phyloP scores from a whole-genome alignment of 2,329 filamentous ascomycete genomes.

The Hypocrella siamensis region DNA sequence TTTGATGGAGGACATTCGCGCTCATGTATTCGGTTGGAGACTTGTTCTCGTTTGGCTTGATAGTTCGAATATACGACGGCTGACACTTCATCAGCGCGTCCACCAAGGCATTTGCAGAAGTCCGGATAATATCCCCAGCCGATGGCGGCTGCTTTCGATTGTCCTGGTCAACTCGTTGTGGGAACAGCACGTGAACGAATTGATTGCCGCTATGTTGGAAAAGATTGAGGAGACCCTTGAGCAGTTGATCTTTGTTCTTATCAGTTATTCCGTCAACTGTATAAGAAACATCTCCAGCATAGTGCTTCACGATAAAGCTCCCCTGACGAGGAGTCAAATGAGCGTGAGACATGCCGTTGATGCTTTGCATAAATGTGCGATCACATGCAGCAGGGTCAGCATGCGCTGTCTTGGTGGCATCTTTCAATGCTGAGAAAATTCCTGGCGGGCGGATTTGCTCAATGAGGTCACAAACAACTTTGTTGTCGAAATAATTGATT shows the following conservation, averaged over 20 bases:
- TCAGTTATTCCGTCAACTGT: conserved; percentile 94
- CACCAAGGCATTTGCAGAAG: conserved; percentile 87
- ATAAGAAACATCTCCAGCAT: conserved; percentile 92
- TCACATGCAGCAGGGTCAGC: conserved; percentile 90
- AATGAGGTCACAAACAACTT: conserved; percentile 93
- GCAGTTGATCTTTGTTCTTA: conserved; percentile 95
- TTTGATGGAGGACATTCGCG: conserved; percentile 88
- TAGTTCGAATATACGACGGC: conserved; percentile 95
- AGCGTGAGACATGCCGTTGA: conserved; percentile 81
- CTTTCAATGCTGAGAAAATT: conserved; percentile 90
- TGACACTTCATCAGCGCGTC: conserved; percentile 94
- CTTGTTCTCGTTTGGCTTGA: conserved; percentile 99
- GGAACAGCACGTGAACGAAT: conserved; percentile 83
- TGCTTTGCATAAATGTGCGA: conserved; percentile 83
- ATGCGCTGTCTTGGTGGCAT: conserved; percentile 96
- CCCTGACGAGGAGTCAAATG: conserved; percentile 88
- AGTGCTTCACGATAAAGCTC: conserved; percentile 97
- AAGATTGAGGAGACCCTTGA: conserved; percentile 85
- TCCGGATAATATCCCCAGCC: conserved; percentile 89
- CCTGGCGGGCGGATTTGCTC: conserved; percentile 82
- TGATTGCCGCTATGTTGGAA: conserved; percentile 69
- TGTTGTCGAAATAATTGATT: conserved; percentile 99
- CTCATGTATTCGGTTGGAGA: conserved; percentile 84
- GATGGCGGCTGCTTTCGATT: conserved; percentile 89
- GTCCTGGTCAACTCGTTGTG: conserved; percentile 84